Conservation (phyloP, 495 filamentous ascomycete species). For the Oidiodendron maius region DNA sequence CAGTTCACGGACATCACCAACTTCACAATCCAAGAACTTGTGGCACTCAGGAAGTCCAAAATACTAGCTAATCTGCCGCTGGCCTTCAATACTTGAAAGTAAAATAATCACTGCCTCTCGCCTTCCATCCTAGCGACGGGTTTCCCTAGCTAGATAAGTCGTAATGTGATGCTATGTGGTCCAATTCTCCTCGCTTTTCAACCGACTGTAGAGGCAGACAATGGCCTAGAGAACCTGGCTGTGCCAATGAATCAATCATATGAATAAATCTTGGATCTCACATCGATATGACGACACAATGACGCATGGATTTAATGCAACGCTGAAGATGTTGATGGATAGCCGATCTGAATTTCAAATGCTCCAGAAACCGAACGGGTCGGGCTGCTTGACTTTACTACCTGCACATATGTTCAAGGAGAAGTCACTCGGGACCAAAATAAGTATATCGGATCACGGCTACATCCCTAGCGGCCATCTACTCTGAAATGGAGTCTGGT, state of each 20-base stretch:
- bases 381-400: too few species aligned
- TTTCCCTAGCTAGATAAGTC: constrained; percentile 36
- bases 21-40: neutral
- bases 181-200: constrained; percentile 10
- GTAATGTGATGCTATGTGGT: constrained; percentile 17
- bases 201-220: constrained; percentile 30
- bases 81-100: neutral
- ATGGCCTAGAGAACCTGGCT: constrained; percentile 41
- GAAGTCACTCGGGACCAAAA: constrained; percentile 19
- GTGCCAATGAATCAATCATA: constrained; percentile 33
- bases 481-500: constrained; percentile 20
- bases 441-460: constrained; percentile 20
- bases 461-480: constrained; percentile 8
- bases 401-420: too few species aligned
- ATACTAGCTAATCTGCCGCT: neutral
- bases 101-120: constrained; percentile 26
- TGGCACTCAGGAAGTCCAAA: neutral
- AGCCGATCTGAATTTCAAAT: constrained; percentile 30
- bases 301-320: constrained; percentile 27
- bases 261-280: constrained; percentile 45
- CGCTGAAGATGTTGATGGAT: constrained; percentile 32
- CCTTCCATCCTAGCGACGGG: constrained; percentile 37
- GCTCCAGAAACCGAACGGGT: constrained; percentile 37
- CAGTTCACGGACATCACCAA: constrained; percentile 3
- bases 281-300: constrained; percentile 24